A percentile compares a stretch with the other conserved stretches of the same genome.
Evolutionary conservation across 1,284 basidiomycete species (phyloP).

Genomic region (Tranzscheliella williamsii): DNA sequence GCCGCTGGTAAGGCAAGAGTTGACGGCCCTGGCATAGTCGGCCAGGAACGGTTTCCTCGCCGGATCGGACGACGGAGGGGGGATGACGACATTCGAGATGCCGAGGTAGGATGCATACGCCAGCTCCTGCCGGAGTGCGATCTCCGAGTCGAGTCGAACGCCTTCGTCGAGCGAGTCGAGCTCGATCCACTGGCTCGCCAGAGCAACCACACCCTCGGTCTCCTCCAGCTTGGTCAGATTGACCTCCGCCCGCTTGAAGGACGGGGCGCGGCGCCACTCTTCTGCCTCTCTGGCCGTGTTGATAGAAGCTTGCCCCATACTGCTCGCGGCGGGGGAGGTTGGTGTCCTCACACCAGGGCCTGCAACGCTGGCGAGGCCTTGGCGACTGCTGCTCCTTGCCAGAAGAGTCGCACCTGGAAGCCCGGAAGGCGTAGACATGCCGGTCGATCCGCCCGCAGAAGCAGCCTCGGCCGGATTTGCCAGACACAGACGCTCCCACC

Average conservation of each 20-base stretch:
- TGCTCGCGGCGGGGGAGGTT: slow-evolving; percentile 10
- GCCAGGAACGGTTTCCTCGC: slow-evolving; percentile 72
- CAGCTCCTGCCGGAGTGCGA: slow-evolving; percentile 90
- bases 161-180: slow-evolving; percentile 90
- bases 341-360: slow-evolving; percentile 8
- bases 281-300: slow-evolving; percentile 71
- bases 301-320: slow-evolving; percentile 4
- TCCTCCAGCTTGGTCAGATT: slow-evolving; percentile 87
- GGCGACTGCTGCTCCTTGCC: slow-evolving; percentile 46
- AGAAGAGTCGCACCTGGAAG: slow-evolving; percentile 15
- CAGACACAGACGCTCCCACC: slow-evolving; percentile 89
- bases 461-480: slow-evolving; percentile 51
- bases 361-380: slow-evolving; percentile 20
- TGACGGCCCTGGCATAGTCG: slow-evolving; percentile 86
- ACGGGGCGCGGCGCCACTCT: slow-evolving; percentile 80
- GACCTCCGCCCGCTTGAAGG: slow-evolving; percentile 80
- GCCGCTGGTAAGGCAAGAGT: slow-evolving; percentile 34
- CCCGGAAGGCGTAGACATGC: slow-evolving; percentile 2
- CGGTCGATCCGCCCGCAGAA: slow-evolving; percentile 3
- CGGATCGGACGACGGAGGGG: slow-evolving; percentile 76
- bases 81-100: slow-evolving; percentile 80
- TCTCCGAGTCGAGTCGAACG: slow-evolving; percentile 92
- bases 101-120: slow-evolving; percentile 91
- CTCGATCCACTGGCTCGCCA: slow-evolving; percentile 92
- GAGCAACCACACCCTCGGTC: slow-evolving; percentile 73